Evolutionary conservation across 2,329 filamentous ascomycete genomes (phyloP).

Genomic region (Aspergillus neotritici): DNA sequence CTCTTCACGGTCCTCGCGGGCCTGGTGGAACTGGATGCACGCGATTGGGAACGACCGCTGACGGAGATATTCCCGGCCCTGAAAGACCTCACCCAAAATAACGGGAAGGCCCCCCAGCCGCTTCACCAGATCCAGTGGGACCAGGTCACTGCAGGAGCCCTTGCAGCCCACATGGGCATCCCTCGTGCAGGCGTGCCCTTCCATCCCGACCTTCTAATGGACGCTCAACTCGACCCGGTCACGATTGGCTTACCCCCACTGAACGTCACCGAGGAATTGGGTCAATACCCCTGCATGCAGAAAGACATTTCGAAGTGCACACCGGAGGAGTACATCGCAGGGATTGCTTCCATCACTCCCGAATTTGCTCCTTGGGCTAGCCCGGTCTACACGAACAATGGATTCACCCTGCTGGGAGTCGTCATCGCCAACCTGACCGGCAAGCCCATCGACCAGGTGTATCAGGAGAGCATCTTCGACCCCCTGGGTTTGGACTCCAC

Average conservation of each 20-base stretch:
- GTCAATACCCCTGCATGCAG: no score
- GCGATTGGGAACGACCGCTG: conserved; percentile 42
- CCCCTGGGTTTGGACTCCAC: conserved; percentile 42
- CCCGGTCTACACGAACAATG: conserved; percentile 49
- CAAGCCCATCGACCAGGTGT: conserved; percentile 36
- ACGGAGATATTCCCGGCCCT: conserved; percentile 44
- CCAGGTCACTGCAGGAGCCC: conserved; percentile 42
- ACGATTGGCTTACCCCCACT: conserved; percentile 30
- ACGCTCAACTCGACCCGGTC: background rate
- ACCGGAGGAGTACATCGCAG: conserved; percentile 23
- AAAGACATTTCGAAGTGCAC: conserved; percentile 10
- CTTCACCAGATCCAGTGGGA: conserved; percentile 42
- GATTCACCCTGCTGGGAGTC: conserved; percentile 35
- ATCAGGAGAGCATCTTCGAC: conserved; percentile 39
- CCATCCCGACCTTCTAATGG: conserved; percentile 20
- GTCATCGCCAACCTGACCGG: conserved; percentile 44
- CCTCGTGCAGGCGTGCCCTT: conserved; percentile 24
- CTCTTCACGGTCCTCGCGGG: conserved; percentile 37
- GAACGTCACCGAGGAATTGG: background rate
- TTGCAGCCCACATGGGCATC: conserved; percentile 45
- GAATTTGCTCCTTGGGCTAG: conserved; percentile 41
- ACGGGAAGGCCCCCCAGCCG: conserved; percentile 20
- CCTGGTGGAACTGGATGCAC: conserved; percentile 29
- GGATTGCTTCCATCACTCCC: conserved; percentile 31
- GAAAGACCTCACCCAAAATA: conserved; percentile 16